Percentiles rank a stretch among this genome's conserved stretches.
These are phyloP conservation scores for Yamagishiella unicocca DNA, from an alignment of 139 green algal genomes.

Conservation along the genomic window DNA sequence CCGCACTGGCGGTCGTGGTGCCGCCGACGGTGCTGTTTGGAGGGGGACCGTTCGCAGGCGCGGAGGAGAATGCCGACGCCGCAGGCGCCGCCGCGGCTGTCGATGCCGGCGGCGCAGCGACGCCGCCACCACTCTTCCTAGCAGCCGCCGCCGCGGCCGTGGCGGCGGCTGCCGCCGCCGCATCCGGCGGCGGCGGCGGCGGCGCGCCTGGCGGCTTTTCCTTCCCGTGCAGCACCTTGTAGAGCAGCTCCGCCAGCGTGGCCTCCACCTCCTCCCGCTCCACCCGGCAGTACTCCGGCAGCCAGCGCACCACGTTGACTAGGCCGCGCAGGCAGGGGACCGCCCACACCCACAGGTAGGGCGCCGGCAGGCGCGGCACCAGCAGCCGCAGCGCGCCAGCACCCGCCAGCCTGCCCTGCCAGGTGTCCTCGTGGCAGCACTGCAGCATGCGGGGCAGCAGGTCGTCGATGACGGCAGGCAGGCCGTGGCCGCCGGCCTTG, in stretches of 20 bases:
- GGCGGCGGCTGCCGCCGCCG: not conserved
- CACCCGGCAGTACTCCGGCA: conserved; percentile 78
- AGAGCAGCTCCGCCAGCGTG: conserved; percentile 58
- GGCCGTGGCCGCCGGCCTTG: conserved; percentile 20
- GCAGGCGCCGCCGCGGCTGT: not conserved
- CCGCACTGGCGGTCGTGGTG: not conserved
- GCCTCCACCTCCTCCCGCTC: conserved; percentile 70
- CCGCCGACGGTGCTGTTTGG: not conserved
- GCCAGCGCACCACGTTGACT: conserved; percentile 77
- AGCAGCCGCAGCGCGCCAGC: conserved; percentile 77
- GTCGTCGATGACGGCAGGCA: conserved; percentile 82
- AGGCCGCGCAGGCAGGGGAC: conserved; percentile 71
- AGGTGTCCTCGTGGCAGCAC: conserved; percentile 90
- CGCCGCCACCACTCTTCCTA: not conserved
- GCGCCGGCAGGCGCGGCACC: conserved; percentile 62
- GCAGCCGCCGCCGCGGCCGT: not conserved
- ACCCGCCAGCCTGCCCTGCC: conserved; percentile 85
- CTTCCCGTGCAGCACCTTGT: conserved; percentile 53
- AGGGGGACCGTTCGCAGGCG: too few relatives aligned
- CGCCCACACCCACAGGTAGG: conserved; percentile 59
- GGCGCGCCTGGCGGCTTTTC: conserved; percentile 16
- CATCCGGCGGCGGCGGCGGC: not conserved
- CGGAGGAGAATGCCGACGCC: too few relatives aligned
- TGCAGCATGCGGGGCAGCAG: conserved; percentile 88
- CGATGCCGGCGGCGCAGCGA: not conserved